These are phyloP conservation scores for Fennellomyces sp. DNA, from an alignment of 371 early-diverging fungal species.

Conservation along the genomic window DNA sequence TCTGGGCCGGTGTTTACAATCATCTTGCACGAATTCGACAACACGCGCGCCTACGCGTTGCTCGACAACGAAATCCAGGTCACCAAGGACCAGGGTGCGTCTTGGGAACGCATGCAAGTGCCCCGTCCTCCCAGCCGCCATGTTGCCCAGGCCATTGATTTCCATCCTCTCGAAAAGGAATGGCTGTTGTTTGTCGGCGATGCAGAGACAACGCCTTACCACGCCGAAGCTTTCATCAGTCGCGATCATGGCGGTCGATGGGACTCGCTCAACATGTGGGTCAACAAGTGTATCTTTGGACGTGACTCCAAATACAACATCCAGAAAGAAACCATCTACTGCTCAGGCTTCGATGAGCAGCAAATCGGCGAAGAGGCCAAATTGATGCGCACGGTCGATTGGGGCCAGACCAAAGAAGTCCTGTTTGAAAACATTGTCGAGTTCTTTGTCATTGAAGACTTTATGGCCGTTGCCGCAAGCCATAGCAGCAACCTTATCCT, in stretches of 20 bases:
- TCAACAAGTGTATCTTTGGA: constrained; percentile 88
- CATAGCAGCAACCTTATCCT: constrained; percentile 56
- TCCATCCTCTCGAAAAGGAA: constrained; percentile 79
- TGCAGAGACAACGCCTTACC: constrained; percentile 46
- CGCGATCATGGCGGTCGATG: constrained; percentile 76
- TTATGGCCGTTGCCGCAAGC: constrained; percentile 74
- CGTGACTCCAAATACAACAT: constrained; percentile 66
- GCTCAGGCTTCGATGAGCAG: constrained; percentile 66
- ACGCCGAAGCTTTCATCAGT: constrained; percentile 71
- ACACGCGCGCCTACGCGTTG: constrained; percentile 66
- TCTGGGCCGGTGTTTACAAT: constrained; percentile 32
- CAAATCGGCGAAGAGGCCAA: constrained; percentile 56
- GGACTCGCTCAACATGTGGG: constrained; percentile 79
- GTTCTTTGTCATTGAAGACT: constrained; percentile 66
- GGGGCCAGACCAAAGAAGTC: constrained; percentile 30
- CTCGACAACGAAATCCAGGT: constrained; percentile 55
- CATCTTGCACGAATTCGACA: constrained; percentile 59
- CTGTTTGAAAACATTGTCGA: constrained; percentile 59
- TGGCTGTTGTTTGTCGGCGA: constrained; percentile 82
- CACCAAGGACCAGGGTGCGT: constrained; percentile 73
- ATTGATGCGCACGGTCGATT: constrained; percentile 56
- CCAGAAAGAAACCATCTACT: constrained; percentile 71
- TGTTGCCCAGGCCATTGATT: constrained; percentile 69
- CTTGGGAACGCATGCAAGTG: constrained; percentile 56
- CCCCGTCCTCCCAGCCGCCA: constrained; percentile 67